A percentile compares a stretch with the other conserved stretches of the same genome.
Conservation (phyloP, 2,329 filamentous ascomycete genomes). For the Fusarium falciforme region DNA sequence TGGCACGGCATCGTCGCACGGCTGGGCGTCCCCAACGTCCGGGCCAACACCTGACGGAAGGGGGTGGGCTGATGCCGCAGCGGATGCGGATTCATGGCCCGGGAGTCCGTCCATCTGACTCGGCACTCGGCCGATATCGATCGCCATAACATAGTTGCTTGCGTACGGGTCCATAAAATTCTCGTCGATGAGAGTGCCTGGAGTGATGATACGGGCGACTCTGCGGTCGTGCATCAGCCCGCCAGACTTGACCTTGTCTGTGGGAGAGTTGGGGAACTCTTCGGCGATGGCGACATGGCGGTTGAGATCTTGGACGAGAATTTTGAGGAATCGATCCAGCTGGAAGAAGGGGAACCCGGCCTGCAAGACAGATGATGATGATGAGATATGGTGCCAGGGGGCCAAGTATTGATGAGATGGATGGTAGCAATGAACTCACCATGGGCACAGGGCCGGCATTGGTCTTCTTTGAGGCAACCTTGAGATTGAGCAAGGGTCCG, state of each 20-base stretch:
- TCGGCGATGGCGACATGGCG: slow-evolving; percentile 95
- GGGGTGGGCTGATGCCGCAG: slow-evolving; percentile 30
- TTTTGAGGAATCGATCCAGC: slow-evolving; percentile 91
- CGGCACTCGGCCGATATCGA: slow-evolving; percentile 64
- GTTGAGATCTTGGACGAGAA: slow-evolving; percentile 89
- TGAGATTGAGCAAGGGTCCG: slow-evolving; percentile 87
- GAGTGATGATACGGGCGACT: slow-evolving; percentile 89
- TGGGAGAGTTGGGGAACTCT: slow-evolving; percentile 82
- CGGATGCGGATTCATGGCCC: slow-evolving; percentile 29
- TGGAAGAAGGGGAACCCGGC: slow-evolving; percentile 95
- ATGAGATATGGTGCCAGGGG: slow-evolving; percentile 26
- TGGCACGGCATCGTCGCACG: slow-evolving; percentile 39
- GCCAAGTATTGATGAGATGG: slow-evolving; percentile 6
- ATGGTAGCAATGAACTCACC: slow-evolving; percentile 61
- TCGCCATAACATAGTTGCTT: slow-evolving; percentile 91
- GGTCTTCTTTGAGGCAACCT: slow-evolving; percentile 85
- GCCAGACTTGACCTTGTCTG: slow-evolving; percentile 77
- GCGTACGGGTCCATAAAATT: slow-evolving; percentile 95
- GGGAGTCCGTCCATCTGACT: slow-evolving; percentile 12
- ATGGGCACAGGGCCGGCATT: slow-evolving; percentile 84
- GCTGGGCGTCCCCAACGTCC: slow-evolving; percentile 25
- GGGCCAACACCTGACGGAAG: slow-evolving; percentile 35
- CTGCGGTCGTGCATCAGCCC: slow-evolving; percentile 86
- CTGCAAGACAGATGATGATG: slow-evolving; percentile 54
- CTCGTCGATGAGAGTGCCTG: slow-evolving; percentile 96